A percentile compares a stretch with the other conserved stretches of the same genome.
These are phyloP conservation scores for Harringtonia aguacate DNA, from an alignment of 2,329 filamentous ascomycete species.

Conservation along the genomic window DNA sequence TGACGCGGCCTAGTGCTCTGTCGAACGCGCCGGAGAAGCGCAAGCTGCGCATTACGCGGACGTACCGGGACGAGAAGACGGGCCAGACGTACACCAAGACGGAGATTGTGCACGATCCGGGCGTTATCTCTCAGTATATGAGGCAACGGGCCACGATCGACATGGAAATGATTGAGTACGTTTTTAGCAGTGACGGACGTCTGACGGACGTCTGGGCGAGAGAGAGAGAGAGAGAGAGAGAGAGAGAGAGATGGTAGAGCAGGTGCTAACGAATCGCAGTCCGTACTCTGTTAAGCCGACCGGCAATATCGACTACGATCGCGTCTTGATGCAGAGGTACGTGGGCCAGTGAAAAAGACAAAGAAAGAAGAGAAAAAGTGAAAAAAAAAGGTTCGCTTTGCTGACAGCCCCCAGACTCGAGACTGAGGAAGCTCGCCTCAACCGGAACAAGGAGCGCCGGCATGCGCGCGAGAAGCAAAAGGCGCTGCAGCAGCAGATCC, in stretches of 20 bases:
- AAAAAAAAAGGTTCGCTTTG: background rate
- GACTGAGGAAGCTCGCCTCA: conserved; percentile 69
- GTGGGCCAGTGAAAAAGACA: conserved; percentile 10
- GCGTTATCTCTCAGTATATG: conserved; percentile 86
- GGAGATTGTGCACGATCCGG: conserved; percentile 65
- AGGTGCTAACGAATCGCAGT: conserved; percentile 21
- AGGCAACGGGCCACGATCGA: conserved; percentile 63
- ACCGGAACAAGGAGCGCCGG: conserved; percentile 84
- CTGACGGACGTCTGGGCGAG: too few species aligned
- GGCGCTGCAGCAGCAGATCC: conserved; percentile 40
- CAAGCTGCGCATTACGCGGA: conserved; percentile 61
- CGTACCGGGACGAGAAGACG: conserved; percentile 38
- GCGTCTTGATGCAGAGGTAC: conserved; percentile 47
- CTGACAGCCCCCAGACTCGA: conserved; percentile 7
- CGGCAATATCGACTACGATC: conserved; percentile 55
- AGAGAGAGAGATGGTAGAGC: too few species aligned
- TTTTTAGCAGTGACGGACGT: too few species aligned
- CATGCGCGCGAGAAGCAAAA: conserved; percentile 88
- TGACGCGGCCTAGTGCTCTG: conserved; percentile 51
- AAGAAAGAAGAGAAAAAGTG: background rate
- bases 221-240: too few species aligned
- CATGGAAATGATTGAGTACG: conserved; percentile 58
- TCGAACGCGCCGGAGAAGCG: conserved; percentile 59
- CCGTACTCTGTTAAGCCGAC: conserved; percentile 52
- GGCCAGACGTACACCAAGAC: conserved; percentile 51